Conservation (phyloP, 2,329 filamentous ascomycete species). For the Hypomyces rosellus region DNA sequence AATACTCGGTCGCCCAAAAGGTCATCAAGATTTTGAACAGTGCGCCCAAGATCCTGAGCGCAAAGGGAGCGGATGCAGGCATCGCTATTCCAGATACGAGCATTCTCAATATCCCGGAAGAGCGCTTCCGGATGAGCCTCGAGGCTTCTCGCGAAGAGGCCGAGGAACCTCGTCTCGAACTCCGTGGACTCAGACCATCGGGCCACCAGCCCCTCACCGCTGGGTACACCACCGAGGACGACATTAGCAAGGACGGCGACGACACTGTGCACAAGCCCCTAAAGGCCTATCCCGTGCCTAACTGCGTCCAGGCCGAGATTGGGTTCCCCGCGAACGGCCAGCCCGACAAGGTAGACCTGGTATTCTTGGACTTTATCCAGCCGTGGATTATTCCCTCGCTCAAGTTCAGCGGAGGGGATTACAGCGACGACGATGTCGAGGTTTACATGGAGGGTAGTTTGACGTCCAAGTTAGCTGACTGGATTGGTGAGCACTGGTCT, state of each 20-base stretch:
- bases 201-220: slow-evolving; percentile 39
- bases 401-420: slow-evolving; percentile 51
- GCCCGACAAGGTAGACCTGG: slow-evolving; percentile 73
- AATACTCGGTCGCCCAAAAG: slow-evolving; percentile 66
- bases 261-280: slow-evolving; percentile 78
- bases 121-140: slow-evolving; percentile 21
- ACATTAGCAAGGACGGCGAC: slow-evolving; percentile 76
- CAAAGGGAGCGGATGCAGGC: slow-evolving; percentile 12
- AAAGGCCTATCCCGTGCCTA: slow-evolving; percentile 70
- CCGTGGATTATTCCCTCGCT: slow-evolving; percentile 73
- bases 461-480: slow-evolving; percentile 48
- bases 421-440: slow-evolving; percentile 40
- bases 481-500: slow-evolving; percentile 55
- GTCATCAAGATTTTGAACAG: slow-evolving; percentile 57
- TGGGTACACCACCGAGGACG: slow-evolving; percentile 88
- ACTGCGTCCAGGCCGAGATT: slow-evolving; percentile 69
- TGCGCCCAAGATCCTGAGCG: slow-evolving; percentile 42
- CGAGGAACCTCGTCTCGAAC: slow-evolving; percentile 25
- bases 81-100: slow-evolving; percentile 31
- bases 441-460: slow-evolving; percentile 49
- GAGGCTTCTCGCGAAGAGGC: slow-evolving; percentile 7
- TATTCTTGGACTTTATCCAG: slow-evolving; percentile 89
- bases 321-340: slow-evolving; percentile 50
- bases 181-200: slow-evolving; percentile 18
- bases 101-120: slow-evolving; percentile 46